A percentile compares a stretch with the other conserved stretches of the same genome.
Conservation (phyloP, 1,284 basidiomycete genomes). For the Cystobasidiaceae sp. region DNA sequence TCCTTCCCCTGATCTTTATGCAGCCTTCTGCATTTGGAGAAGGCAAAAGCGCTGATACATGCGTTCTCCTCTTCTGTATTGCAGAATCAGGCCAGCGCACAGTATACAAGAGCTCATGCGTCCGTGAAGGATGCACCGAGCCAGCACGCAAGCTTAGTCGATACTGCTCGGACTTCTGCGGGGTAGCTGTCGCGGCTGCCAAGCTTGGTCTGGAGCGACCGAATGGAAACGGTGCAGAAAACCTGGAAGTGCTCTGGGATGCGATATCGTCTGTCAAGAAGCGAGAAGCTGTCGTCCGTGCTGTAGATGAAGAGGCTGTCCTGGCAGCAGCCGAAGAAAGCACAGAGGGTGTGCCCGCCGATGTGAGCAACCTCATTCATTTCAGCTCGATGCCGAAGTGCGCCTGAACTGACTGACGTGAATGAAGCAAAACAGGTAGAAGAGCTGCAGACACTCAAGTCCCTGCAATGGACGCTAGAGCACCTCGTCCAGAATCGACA, state of each 20-base stretch:
- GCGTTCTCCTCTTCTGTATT: not conserved
- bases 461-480: too few relatives aligned
- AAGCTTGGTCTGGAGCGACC: slow-evolving; percentile 33
- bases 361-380: too few relatives aligned
- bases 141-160: slow-evolving; percentile 74
- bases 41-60: too few relatives aligned
- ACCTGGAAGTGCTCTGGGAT: slow-evolving; percentile 33
- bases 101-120: slow-evolving; percentile 70
- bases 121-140: slow-evolving; percentile 57
- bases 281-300: slow-evolving; percentile 24
- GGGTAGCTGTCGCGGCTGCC: slow-evolving; percentile 36
- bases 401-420: too few relatives aligned
- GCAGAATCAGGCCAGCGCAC: slow-evolving; percentile 62
- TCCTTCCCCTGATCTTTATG: too few relatives aligned
- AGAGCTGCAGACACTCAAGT: too few relatives aligned
- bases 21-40: too few relatives aligned
- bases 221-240: slow-evolving; percentile 3
- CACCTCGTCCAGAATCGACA: too few relatives aligned
- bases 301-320: not conserved
- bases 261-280: slow-evolving; percentile 29
- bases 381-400: too few relatives aligned
- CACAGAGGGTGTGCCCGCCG: not conserved
- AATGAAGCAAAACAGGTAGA: too few relatives aligned
- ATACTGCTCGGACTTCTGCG: slow-evolving; percentile 51
- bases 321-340: not conserved